A percentile compares a stretch with the other conserved stretches of the same genome.
Evolutionary conservation across 345 rosid species (phyloP).

Genomic region (Gossypium australe): DNA sequence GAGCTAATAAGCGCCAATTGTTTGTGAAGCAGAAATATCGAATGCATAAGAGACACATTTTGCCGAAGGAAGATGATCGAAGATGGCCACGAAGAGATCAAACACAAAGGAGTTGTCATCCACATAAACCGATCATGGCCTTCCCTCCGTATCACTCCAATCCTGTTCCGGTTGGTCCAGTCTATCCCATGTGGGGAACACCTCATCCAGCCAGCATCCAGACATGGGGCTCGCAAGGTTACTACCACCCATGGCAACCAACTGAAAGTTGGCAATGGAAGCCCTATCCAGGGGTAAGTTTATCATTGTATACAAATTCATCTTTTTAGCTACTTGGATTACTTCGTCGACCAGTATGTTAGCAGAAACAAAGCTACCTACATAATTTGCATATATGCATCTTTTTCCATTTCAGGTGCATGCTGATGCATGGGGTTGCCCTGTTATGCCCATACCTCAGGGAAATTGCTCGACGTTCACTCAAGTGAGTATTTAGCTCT

Average conservation of each 20-base stretch:
- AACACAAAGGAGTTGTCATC: conserved; percentile 41
- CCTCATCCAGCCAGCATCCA: conserved; percentile 42
- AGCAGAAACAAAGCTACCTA: not conserved
- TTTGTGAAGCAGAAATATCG: conserved; percentile 67
- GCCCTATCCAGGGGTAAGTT: conserved; percentile 54
- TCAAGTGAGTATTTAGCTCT: conserved; percentile 39
- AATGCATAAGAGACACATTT: conserved; percentile 67
- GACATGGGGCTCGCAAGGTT: conserved; percentile 57
- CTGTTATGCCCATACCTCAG: conserved; percentile 51
- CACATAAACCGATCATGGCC: conserved; percentile 71
- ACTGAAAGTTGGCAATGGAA: conserved; percentile 73
- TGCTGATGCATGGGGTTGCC: conserved; percentile 94
- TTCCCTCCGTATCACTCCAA: conserved; percentile 51
- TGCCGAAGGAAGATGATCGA: conserved; percentile 69
- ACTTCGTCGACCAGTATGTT: not conserved
- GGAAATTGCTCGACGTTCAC: conserved; percentile 28
- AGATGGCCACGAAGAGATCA: conserved; percentile 64
- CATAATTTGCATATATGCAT: not conserved
- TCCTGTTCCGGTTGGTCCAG: conserved; percentile 23
- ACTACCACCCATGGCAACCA: conserved; percentile 42
- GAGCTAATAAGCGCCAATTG: not conserved
- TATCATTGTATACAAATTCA: not conserved
- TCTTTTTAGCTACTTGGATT: not conserved
- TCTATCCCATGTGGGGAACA: conserved; percentile 67
- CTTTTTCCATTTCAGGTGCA: conserved; percentile 45